Evolutionary conservation across 169 alveolate genomes (phyloP).

Genomic region (Plasmodium ovale): DNA sequence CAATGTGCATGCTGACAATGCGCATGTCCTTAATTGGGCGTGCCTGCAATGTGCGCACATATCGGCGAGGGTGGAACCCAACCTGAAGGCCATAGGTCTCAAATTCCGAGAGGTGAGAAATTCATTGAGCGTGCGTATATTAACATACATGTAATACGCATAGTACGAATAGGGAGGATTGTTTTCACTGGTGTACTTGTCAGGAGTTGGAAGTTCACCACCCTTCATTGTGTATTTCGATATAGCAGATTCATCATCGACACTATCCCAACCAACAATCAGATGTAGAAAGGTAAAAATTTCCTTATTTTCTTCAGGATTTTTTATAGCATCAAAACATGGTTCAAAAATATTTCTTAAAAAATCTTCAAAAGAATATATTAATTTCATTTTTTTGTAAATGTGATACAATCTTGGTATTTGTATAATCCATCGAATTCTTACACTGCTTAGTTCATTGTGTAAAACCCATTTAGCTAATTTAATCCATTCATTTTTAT

Average conservation of each 20-base stretch:
- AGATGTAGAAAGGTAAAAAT: conserved; percentile 77
- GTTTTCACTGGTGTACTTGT: conserved; percentile 83
- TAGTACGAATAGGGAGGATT: conserved; percentile 95
- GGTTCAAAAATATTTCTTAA: conserved; percentile 88
- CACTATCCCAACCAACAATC: conserved; percentile 90
- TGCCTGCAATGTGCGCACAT: background rate
- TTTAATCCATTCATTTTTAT: conserved; percentile 91
- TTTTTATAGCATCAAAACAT: conserved; percentile 86
- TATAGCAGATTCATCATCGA: conserved; percentile 88
- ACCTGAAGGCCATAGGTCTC: conserved; percentile 88
- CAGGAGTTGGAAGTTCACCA: conserved; percentile 87
- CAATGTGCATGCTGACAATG: no score
- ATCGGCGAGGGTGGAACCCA: background rate
- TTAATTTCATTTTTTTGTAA: conserved; percentile 81
- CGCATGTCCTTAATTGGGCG: no score
- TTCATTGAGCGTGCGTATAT: conserved; percentile 88
- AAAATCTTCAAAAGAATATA: conserved; percentile 88
- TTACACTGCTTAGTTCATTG: conserved; percentile 81
- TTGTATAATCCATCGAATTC: conserved; percentile 91
- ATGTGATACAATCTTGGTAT: conserved; percentile 92
- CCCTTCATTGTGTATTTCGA: conserved; percentile 77
- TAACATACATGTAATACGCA: conserved; percentile 93
- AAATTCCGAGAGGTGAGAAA: conserved; percentile 88
- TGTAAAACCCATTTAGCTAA: conserved; percentile 92
- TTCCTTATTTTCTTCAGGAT: conserved; percentile 88